Percentiles rank a stretch among this genome's conserved stretches.
phyloP scores from a whole-genome alignment of 164 flowering plant genomes.

The Liquidambar formosana region DNA sequence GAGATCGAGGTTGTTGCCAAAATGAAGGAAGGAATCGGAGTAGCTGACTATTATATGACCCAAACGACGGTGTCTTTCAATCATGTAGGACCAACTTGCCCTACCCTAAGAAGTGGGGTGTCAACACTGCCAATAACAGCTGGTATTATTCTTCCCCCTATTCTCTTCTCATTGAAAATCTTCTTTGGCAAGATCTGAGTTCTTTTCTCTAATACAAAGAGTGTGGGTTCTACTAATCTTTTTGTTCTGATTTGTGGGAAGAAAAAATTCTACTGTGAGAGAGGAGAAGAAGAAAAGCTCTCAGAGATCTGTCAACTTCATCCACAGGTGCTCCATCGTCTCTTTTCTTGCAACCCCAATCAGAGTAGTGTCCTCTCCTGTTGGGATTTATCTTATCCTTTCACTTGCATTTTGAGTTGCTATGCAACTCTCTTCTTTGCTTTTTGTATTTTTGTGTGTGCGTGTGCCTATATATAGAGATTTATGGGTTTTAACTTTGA shows the following conservation, averaged over 20 bases:
- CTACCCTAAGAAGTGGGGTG: slow-evolving; percentile 6
- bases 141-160: neutral
- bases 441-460: too few species aligned
- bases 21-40: too few species aligned
- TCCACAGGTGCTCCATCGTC: neutral
- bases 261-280: neutral
- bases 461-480: neutral
- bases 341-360: too few species aligned
- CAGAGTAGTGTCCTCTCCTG: too few species aligned
- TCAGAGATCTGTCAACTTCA: slow-evolving; percentile 2
- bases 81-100: neutral
- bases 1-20: too few species aligned
- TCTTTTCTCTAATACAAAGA: neutral
- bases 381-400: neutral
- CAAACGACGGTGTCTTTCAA: neutral
- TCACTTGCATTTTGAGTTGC: neutral
- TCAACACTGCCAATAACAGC: slow-evolving; percentile 10
- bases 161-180: slow-evolving; percentile 1
- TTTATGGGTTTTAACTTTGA: too few species aligned
- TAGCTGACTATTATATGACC: neutral
- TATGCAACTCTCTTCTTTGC: neutral
- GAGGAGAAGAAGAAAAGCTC: neutral
- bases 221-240: neutral
- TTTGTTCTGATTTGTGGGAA: neutral
- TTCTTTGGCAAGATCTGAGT: slow-evolving; percentile 14